These are phyloP conservation scores for Cystobasidium slooffiae DNA, from an alignment of 1,284 basidiomycete genomes.

Conservation along the genomic window DNA sequence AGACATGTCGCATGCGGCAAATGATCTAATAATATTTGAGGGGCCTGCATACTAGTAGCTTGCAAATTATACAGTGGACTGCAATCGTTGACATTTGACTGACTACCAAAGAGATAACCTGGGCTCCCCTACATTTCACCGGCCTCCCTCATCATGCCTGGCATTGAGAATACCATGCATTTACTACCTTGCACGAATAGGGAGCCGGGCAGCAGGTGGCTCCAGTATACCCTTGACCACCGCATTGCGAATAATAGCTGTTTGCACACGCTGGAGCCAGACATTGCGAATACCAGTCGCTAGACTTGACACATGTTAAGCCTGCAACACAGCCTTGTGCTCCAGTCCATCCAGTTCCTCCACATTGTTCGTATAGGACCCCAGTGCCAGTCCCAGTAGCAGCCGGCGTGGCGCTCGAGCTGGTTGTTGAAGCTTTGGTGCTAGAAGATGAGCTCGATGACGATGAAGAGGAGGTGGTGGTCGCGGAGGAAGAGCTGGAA, in stretches of 20 bases:
- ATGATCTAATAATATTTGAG: too few relatives aligned
- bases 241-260: slow-evolving; percentile 22
- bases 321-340: slow-evolving; percentile 10
- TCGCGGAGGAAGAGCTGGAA: slow-evolving; percentile 7
- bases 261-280: slow-evolving; percentile 14
- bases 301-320: slow-evolving; percentile 11
- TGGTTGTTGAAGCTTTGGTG: not conserved
- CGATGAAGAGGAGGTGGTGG: not conserved
- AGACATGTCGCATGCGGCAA: too few relatives aligned
- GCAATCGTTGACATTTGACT: not conserved
- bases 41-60: too few relatives aligned
- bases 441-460: not conserved
- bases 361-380: slow-evolving; percentile 24
- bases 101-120: not conserved
- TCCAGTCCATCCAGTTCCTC: slow-evolving; percentile 7
- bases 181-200: slow-evolving; percentile 49
- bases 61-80: too few relatives aligned
- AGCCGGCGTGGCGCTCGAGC: slow-evolving; percentile 3
- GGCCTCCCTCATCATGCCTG: slow-evolving; percentile 13
- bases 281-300: slow-evolving; percentile 35
- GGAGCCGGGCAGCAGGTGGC: slow-evolving; percentile 30
- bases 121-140: not conserved
- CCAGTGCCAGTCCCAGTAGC: not conserved
- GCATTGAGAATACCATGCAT: slow-evolving; percentile 51
- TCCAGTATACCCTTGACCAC: slow-evolving; percentile 19